Conservation (phyloP, 768 basidiomycete genomes). For the Mycena venus region DNA sequence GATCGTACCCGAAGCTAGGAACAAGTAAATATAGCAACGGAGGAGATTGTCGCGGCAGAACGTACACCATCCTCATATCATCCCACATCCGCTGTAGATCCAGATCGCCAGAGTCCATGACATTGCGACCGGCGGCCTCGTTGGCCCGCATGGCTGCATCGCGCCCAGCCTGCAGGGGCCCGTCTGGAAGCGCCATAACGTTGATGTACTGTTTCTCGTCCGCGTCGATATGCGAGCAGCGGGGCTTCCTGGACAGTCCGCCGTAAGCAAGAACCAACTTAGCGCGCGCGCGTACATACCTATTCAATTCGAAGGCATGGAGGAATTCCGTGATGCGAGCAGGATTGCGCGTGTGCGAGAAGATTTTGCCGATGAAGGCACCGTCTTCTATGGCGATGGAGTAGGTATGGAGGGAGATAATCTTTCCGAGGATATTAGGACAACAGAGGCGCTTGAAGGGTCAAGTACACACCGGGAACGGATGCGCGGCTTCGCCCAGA, state of each 20-base stretch:
- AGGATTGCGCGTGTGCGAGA: slow-evolving; percentile 25
- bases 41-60: neutral
- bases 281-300: neutral
- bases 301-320: slow-evolving; percentile 17
- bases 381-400: slow-evolving; percentile 31
- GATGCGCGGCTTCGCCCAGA: slow-evolving; percentile 26
- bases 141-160: slow-evolving; percentile 26
- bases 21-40: neutral
- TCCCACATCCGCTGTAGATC: slow-evolving; percentile 23
- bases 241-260: slow-evolving; percentile 4
- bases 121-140: slow-evolving; percentile 27
- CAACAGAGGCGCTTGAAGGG: neutral
- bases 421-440: neutral
- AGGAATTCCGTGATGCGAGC: slow-evolving; percentile 23
- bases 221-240: slow-evolving; percentile 18
- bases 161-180: slow-evolving; percentile 12
- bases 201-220: slow-evolving; percentile 16
- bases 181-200: slow-evolving; percentile 21
- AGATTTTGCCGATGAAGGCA: slow-evolving; percentile 26
- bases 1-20: slow-evolving; percentile 25
- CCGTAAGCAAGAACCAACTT: too few species aligned
- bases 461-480: slow-evolving; percentile 15
- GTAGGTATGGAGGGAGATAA: slow-evolving; percentile 17
- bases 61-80: slow-evolving; percentile 30
- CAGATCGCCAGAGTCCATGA: slow-evolving; percentile 19